Percentiles rank a stretch among this genome's conserved stretches.
Conservation (phyloP, 2,329 filamentous ascomycete species). For the Podosphaera aphanis region DNA sequence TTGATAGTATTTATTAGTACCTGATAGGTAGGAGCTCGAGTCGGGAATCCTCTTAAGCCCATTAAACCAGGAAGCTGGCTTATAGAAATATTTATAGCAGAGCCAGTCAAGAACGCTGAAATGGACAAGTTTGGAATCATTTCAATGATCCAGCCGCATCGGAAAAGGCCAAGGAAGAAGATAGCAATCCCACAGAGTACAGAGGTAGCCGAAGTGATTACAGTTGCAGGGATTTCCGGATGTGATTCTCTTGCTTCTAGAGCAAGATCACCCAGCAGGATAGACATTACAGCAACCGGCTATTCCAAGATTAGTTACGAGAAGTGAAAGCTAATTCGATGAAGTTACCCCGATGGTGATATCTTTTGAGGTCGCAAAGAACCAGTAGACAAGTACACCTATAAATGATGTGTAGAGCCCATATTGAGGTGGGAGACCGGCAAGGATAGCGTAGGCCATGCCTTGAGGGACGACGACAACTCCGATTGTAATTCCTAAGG, state of each 20-base stretch:
- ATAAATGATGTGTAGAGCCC: conserved; percentile 92
- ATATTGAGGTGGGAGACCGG: conserved; percentile 56
- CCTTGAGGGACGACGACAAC: conserved; percentile 77
- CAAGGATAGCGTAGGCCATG: conserved; percentile 82
- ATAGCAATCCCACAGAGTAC: conserved; percentile 60
- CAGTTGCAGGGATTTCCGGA: conserved; percentile 34
- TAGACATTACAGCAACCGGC: conserved; percentile 91
- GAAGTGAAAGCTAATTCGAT: conserved; percentile 1
- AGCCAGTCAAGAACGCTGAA: conserved; percentile 91
- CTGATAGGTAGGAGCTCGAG: conserved; percentile 52
- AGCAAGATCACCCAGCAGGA: conserved; percentile 65
- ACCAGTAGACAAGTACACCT: conserved; percentile 86
- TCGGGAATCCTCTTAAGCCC: conserved; percentile 48
- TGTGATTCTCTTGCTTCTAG: conserved; percentile 31
- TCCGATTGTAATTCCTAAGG: conserved; percentile 41
- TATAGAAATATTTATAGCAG: conserved; percentile 64
- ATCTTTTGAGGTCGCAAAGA: conserved; percentile 94
- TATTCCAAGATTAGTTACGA: conserved; percentile 16
- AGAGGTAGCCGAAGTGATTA: conserved; percentile 57
- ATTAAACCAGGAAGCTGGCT: conserved; percentile 68
- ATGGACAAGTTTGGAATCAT: conserved; percentile 78
- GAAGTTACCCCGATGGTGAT: conserved; percentile 73
- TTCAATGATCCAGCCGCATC: conserved; percentile 76
- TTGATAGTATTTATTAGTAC: conserved; percentile 70
- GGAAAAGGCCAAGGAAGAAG: conserved; percentile 51